Evolutionary conservation across 2,329 filamentous ascomycete species (phyloP).

Genomic region (Arthroderma sp.): DNA sequence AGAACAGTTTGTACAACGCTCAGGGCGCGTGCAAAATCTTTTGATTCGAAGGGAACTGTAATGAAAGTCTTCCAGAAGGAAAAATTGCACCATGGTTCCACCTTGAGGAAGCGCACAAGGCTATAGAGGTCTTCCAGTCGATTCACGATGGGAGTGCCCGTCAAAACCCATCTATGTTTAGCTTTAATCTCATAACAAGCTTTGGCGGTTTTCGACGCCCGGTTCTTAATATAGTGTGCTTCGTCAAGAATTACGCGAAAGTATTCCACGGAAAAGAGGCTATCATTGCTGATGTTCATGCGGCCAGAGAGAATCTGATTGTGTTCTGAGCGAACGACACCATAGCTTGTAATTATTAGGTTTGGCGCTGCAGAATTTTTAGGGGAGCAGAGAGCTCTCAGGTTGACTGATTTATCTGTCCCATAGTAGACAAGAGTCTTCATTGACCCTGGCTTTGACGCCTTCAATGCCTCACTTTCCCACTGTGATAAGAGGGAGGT

Average conservation of each 20-base stretch:
- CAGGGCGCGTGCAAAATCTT: slow-evolving; percentile 81
- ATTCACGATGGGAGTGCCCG: slow-evolving; percentile 94
- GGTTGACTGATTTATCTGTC: slow-evolving; percentile 64
- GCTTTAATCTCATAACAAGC: slow-evolving; percentile 86
- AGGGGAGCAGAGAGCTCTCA: slow-evolving; percentile 65
- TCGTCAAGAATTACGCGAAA: slow-evolving; percentile 94
- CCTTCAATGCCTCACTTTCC: slow-evolving; percentile 89
- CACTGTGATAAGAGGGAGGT: slow-evolving; percentile 96
- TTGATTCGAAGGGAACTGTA: slow-evolving; percentile 90
- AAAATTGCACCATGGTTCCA: slow-evolving; percentile 98
- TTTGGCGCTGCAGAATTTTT: slow-evolving; percentile 65
- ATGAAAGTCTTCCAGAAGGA: slow-evolving; percentile 99
- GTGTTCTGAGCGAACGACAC: slow-evolving; percentile 81
- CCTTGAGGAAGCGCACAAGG: slow-evolving; percentile 77
- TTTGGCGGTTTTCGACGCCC: slow-evolving; percentile 82
- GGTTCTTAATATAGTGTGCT: slow-evolving; percentile 83
- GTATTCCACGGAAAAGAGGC: slow-evolving; percentile 85
- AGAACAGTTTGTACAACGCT: slow-evolving; percentile 96
- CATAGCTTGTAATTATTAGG: slow-evolving; percentile 89
- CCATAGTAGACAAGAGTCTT: slow-evolving; percentile 88
- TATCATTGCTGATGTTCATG: slow-evolving; percentile 51
- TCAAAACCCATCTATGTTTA: slow-evolving; percentile 81
- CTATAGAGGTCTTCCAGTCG: slow-evolving; percentile 90
- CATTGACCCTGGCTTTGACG: slow-evolving; percentile 70
- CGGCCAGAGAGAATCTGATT: slow-evolving; percentile 50